phyloP scores from a whole-genome alignment of 116 monocot genomes.

The Papilionanthe hybrid region DNA sequence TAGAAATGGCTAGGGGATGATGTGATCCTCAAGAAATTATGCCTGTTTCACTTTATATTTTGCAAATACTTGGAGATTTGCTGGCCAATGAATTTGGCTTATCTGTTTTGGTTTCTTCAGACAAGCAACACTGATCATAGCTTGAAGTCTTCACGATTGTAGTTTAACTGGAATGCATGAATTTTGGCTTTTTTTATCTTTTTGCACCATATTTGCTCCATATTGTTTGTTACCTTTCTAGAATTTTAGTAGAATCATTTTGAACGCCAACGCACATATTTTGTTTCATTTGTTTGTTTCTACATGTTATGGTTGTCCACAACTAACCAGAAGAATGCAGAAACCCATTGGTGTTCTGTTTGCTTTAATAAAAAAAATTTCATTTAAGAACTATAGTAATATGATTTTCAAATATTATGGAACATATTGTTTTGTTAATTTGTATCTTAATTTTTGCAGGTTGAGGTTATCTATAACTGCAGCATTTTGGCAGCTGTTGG shows the following conservation, averaged over 20 bases:
- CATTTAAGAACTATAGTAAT: neutral
- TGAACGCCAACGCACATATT: neutral
- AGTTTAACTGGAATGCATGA: neutral
- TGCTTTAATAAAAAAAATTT: neutral
- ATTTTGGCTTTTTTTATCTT: neutral
- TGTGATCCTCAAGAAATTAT: too few relatives aligned
- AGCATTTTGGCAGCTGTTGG: constrained; percentile 96
- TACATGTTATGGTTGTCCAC: neutral
- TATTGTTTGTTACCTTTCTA: neutral
- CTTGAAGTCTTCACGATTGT: neutral
- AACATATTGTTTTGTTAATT: neutral
- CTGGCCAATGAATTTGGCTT: neutral
- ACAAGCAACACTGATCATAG: neutral
- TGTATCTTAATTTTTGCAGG: constrained; percentile 31
- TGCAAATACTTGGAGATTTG: neutral
- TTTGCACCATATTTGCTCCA: neutral
- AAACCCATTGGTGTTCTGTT: neutral
- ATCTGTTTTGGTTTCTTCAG: neutral
- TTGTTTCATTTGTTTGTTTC: neutral
- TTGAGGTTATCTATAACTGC: constrained; percentile 79
- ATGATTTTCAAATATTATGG: neutral
- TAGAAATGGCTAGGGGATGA: too few relatives aligned
- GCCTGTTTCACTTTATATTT: neutral
- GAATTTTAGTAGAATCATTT: neutral
- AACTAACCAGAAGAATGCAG: neutral